Evolutionary conservation across 306 rosid genomes (phyloP), one percentile per base, ranked within the genome.

Genomic region (Malus asiatica): DNA sequence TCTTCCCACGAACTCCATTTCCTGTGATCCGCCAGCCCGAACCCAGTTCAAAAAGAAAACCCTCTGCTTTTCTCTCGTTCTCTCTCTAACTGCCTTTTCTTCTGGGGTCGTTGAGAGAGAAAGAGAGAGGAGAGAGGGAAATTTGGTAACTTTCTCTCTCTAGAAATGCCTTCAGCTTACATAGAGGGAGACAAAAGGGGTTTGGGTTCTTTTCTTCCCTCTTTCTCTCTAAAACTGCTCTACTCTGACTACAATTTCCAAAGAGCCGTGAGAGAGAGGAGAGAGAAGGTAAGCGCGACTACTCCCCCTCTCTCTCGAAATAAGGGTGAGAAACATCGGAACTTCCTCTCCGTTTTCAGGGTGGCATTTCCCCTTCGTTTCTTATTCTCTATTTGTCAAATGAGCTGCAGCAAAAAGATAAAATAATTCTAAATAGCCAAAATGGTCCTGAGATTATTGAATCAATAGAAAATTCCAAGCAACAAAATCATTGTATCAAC

Each of bases 1-100:
- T 84, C 76, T 88, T 8, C 97, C 99, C 70, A 92, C 87, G 40
- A 90, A 89, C 79, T 92, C 98, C 97, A 88, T 87, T 62, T 53
- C 33, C 42, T 16, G 74, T 81, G 95, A 88, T 88, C 97, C 68
- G 81, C 61, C 61, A 3, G 42, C 53, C 57, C 67, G 55, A 3
- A 70, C 74, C 76, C 76, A 73, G 52, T 53, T 35, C 5, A 23
- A 38, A n/a, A 25, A 55, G 45, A 66, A 68, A 51, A 63, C 30
- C 63, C 38, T 46, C 71, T 59, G 57, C 60, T 32, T 40, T 35
- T 76, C 74, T 68, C 76, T 71, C 68, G 40, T 11, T 45, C 74
- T 35, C 74, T 62, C 79, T 42, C 51, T 27, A 71, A 74, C 59
- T 63, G 68, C 68, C 58, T 63, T 75, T 55, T 25, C 11, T 13